These are phyloP conservation scores for Lichtheimia ornata DNA, from an alignment of 371 early-diverging fungal genomes.

Conservation along the genomic window DNA sequence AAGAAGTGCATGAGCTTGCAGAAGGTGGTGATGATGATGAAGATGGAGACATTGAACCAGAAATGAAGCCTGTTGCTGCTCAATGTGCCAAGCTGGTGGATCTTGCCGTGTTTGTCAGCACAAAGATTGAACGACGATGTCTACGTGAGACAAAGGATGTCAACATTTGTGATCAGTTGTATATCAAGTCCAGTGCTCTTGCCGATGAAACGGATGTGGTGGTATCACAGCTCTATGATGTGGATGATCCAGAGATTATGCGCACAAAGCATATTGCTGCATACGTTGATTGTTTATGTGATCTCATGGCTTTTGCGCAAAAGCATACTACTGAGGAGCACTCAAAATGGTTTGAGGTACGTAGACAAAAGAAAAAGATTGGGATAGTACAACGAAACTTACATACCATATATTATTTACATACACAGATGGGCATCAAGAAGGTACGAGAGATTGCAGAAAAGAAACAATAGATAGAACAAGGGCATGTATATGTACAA, in stretches of 20 bases:
- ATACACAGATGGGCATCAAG: constrained; percentile 10
- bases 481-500: background rate
- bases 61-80: constrained; percentile 27
- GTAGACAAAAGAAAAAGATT: constrained; percentile 1
- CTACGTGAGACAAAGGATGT: constrained; percentile 20
- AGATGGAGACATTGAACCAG: constrained; percentile 32
- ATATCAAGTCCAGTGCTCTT: constrained; percentile 16
- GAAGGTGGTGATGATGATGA: constrained; percentile 49
- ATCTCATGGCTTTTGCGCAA: constrained; percentile 29
- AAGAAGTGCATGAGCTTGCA: constrained; percentile 36
- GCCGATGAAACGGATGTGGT: constrained; percentile 43
- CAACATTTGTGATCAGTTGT: constrained; percentile 29
- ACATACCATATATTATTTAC: background rate
- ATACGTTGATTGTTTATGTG: constrained; percentile 19
- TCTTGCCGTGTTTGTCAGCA: constrained; percentile 31
- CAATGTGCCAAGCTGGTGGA: constrained; percentile 36
- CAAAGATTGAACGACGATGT: constrained; percentile 42
- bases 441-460: constrained; percentile 7
- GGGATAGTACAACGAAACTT: background rate
- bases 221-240: constrained; percentile 45
- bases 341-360: constrained; percentile 44
- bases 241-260: constrained; percentile 29
- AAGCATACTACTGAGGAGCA: constrained; percentile 35
- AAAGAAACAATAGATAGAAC: constrained; percentile 1
- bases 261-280: constrained; percentile 10